Evolutionary conservation across 306 rosid species (phyloP), one percentile per base, ranked within the genome.

Genomic region (Phaseolus lunatus): DNA sequence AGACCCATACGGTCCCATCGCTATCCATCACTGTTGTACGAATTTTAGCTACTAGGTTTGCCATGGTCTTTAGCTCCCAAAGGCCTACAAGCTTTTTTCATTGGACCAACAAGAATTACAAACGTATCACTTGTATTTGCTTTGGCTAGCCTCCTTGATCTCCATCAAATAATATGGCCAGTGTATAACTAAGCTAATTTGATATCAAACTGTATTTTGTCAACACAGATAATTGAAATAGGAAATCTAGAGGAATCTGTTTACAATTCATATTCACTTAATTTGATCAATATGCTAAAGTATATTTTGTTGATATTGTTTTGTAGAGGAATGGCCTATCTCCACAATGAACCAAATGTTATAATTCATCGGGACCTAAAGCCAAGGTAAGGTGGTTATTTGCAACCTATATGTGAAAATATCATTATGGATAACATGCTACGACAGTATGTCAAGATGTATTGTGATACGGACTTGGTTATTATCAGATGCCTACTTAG

Each of bases 261-360:
- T n/a, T 57, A 69, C 61, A 19, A n/a, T 37, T 39, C 56, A 73
- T 16, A 48, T 70, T 77, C 48, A 26, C 75, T 23, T 61, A 70
- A 45, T 74, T 79, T 66, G 33, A 53, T 65, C 54, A 43, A 52
- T 67, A 41, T 76, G 81, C 85, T 85, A 79, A 88, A 77, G 37
- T 79, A 72, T 66, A 65, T 77, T 72, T 43, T 81, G 49, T 76
- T 31, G 75, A 81, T 78, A 22, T 80, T 79, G 35, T 84, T 37
- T 77, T 79, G 82, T 87, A 92, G 98, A 84, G 97, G 98, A 72
- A 94, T 94, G 93, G 94, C 98, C 63, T 92, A 94, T 87, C 97
- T 94, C 79, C 98, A 93, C 89, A 93, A 87, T 29, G 98, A 93
- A 74, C 98, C 98, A 71, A 93, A 93, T 77, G 98, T 93, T 77